A percentile compares a stretch with the other conserved stretches of the same genome.
Evolutionary conservation across 768 basidiomycete genomes (phyloP).

Genomic region (Hericium erinaceus): DNA sequence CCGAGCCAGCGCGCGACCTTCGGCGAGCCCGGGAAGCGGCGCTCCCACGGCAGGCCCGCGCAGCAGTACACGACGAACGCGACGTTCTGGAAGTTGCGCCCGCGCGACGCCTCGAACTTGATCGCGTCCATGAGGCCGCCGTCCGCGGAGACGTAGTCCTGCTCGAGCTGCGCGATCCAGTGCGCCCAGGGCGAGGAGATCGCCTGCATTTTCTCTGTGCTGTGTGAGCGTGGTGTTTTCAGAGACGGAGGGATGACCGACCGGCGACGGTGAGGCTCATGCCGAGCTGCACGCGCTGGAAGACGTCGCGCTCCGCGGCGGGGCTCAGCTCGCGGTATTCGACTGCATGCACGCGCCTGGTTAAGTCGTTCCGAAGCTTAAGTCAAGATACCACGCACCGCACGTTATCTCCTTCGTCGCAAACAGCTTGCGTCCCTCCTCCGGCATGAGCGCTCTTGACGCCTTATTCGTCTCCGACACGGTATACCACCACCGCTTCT

Average conservation of each 20-base stretch:
- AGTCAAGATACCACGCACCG: constrained; percentile 28
- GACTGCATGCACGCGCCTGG: constrained; percentile 30
- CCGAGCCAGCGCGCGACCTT: constrained; percentile 44
- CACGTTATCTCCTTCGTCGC: constrained; percentile 49
- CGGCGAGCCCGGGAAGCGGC: constrained; percentile 30
- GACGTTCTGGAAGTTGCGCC: constrained; percentile 66
- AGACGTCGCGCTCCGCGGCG: constrained; percentile 65
- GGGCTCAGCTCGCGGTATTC: constrained; percentile 53
- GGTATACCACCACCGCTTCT: constrained; percentile 57
- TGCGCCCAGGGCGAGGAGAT: constrained; percentile 61
- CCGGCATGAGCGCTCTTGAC: constrained; percentile 43
- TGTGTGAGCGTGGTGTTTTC: background rate
- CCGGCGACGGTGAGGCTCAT: constrained; percentile 66
- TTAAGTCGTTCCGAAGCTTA: too few relatives aligned
- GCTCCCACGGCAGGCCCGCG: constrained; percentile 35
- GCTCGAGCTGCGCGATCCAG: constrained; percentile 54
- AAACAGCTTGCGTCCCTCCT: constrained; percentile 40
- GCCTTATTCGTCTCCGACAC: constrained; percentile 34
- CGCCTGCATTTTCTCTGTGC: constrained; percentile 68
- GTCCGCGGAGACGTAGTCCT: constrained; percentile 45
- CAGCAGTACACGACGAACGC: constrained; percentile 65
- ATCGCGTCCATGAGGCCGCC: constrained; percentile 49
- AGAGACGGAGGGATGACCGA: constrained; percentile 18
- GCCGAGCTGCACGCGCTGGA: constrained; percentile 75
- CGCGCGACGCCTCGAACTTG: constrained; percentile 57